Percentiles rank a stretch among this genome's conserved stretches.
Conservation (phyloP, 2,329 filamentous ascomycete species). For the Penicillium sp. region DNA sequence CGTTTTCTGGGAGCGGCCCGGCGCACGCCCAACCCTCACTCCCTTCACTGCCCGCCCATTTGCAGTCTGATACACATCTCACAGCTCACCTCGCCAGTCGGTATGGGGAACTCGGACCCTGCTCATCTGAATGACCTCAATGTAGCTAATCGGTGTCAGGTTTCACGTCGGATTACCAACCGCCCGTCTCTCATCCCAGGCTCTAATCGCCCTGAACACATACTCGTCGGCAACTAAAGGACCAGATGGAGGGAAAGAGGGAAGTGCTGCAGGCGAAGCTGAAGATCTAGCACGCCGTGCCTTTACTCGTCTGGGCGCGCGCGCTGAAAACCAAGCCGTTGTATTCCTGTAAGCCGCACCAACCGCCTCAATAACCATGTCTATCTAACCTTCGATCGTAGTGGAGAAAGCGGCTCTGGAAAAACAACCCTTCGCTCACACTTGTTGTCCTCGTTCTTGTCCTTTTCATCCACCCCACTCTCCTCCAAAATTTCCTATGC, state of each 20-base stretch:
- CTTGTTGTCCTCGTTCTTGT: conserved; percentile 78
- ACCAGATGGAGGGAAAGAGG: conserved; percentile 84
- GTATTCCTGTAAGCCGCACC: conserved; percentile 75
- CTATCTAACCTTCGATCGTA: conserved; percentile 45
- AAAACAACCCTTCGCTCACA: conserved; percentile 95
- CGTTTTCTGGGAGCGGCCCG: conserved; percentile 47
- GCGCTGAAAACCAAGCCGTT: conserved; percentile 89
- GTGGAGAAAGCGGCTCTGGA: conserved; percentile 91
- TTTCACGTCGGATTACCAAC: conserved; percentile 91
- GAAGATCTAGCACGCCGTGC: conserved; percentile 88
- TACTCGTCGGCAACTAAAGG: conserved; percentile 87
- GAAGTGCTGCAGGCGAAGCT: conserved; percentile 86
- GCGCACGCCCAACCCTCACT: conserved; percentile 79
- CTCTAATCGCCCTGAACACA: conserved; percentile 87
- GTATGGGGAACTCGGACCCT: conserved; percentile 27
- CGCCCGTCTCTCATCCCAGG: conserved; percentile 85
- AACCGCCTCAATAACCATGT: neutral
- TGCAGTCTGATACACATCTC: conserved; percentile 53
- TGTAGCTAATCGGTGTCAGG: conserved; percentile 58
- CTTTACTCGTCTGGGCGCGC: conserved; percentile 78
- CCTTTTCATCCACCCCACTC: conserved; percentile 86
- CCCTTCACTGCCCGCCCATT: conserved; percentile 76
- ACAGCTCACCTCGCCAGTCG: conserved; percentile 53
- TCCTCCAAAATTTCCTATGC: conserved; percentile 92
- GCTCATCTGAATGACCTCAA: neutral